phyloP scores from a whole-genome alignment of 192 early-diverging fungal genomes.

The Chytriomyces sp. region DNA sequence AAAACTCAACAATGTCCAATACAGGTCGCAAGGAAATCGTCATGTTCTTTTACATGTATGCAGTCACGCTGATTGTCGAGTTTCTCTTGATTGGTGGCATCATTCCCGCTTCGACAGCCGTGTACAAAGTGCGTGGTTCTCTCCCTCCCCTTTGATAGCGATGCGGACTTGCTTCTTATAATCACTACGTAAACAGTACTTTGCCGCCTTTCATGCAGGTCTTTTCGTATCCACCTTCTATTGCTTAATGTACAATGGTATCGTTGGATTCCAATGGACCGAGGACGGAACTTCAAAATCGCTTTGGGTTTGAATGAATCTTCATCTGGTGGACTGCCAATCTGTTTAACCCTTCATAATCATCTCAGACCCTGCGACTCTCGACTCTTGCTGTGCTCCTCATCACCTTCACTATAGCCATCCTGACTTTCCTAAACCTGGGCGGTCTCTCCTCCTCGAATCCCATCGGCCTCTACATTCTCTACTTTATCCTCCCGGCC shows the following conservation, averaged over 20 bases:
- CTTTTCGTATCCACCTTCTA: slow-evolving; percentile 85
- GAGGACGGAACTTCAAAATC: slow-evolving; percentile 94
- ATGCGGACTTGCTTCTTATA: not conserved
- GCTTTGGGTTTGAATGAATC: slow-evolving; percentile 70
- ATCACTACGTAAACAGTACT: slow-evolving; percentile 58
- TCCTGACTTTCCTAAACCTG: slow-evolving; percentile 77
- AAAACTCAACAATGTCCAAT: not conserved
- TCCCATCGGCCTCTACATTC: slow-evolving; percentile 78
- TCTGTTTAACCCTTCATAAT: not conserved
- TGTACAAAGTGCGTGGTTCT: slow-evolving; percentile 62
- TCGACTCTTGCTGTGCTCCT: slow-evolving; percentile 80
- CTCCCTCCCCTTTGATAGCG: not conserved
- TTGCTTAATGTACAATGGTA: slow-evolving; percentile 92
- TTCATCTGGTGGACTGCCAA: not conserved
- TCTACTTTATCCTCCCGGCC: slow-evolving; percentile 87
- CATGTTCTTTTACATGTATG: slow-evolving; percentile 98
- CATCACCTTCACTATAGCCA: slow-evolving; percentile 74
- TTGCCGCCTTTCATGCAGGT: slow-evolving; percentile 79
- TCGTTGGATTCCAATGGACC: slow-evolving; percentile 95
- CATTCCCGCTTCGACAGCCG: slow-evolving; percentile 77
- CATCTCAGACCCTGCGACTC: slow-evolving; percentile 77
- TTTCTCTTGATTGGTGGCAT: slow-evolving; percentile 91
- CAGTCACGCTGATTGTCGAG: slow-evolving; percentile 81
- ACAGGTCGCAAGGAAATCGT: slow-evolving; percentile 96
- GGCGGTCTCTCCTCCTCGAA: slow-evolving; percentile 60